phyloP scores from a whole-genome alignment of 2,329 filamentous ascomycete genomes.

The Fusarium sacchari region DNA sequence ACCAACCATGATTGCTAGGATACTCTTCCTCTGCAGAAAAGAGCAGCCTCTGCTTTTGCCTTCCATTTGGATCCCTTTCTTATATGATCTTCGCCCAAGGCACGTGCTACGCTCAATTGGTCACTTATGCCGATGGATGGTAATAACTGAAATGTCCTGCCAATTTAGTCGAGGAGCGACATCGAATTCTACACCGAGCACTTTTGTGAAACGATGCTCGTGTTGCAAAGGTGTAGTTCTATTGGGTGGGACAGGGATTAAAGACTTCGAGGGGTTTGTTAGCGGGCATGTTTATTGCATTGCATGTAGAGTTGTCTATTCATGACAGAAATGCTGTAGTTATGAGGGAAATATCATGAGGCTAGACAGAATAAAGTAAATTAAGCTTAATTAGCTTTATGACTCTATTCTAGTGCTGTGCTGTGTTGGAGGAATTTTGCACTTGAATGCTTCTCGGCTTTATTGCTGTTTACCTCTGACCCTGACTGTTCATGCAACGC shows the following conservation, averaged over 20 bases:
- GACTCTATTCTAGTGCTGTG: neutral
- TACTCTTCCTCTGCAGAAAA: neutral
- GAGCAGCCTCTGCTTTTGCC: neutral
- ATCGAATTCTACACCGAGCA: slow-evolving; percentile 18
- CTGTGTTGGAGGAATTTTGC: neutral
- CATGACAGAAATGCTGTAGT: neutral
- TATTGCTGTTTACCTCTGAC: neutral
- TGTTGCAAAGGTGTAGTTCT: slow-evolving; percentile 26
- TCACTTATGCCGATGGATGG: slow-evolving; percentile 2
- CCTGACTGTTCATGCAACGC: neutral
- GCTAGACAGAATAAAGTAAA: neutral
- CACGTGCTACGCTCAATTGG: slow-evolving; percentile 24
- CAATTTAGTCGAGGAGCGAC: slow-evolving; percentile 6
- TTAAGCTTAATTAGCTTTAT: neutral
- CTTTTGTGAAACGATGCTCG: slow-evolving; percentile 19
- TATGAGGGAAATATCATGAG: neutral
- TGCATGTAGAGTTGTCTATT: neutral
- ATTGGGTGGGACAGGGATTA: slow-evolving; percentile 26
- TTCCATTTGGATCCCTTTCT: slow-evolving; percentile 16
- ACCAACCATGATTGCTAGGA: slow-evolving; percentile 31
- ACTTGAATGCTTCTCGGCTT: neutral
- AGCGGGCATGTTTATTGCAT: slow-evolving; percentile 26
- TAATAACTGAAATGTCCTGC: slow-evolving; percentile 11
- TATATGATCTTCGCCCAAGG: slow-evolving; percentile 5
- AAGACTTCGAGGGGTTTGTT: neutral